A percentile compares a stretch with the other conserved stretches of the same genome.
Evolutionary conservation across 2,329 filamentous ascomycete species (phyloP).

Genomic region (Alternaria incomplexa): DNA sequence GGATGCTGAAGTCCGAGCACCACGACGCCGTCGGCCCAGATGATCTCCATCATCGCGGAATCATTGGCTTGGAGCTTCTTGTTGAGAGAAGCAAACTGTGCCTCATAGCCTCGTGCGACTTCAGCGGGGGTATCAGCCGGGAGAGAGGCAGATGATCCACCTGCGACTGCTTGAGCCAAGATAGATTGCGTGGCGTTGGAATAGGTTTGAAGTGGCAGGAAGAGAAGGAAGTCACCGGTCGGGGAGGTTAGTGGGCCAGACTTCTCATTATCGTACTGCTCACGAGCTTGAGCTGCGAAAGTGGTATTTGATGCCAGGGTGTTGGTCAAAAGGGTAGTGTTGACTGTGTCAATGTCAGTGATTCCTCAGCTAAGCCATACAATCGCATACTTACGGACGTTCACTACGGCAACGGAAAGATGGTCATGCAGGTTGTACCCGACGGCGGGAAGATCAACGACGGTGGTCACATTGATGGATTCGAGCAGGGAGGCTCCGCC

Average conservation of each 20-base stretch:
- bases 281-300: slow-evolving; percentile 25
- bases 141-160: slow-evolving; percentile 22
- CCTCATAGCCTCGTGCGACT: slow-evolving; percentile 25
- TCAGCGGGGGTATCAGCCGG: slow-evolving; percentile 17
- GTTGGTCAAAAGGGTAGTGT: slow-evolving; percentile 15
- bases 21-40: slow-evolving; percentile 25
- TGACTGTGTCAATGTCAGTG: slow-evolving; percentile 6
- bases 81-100: slow-evolving; percentile 22
- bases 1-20: slow-evolving; percentile 30
- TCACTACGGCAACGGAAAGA: slow-evolving; percentile 13
- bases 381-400: slow-evolving; percentile 2
- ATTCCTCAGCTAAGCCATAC: background rate
- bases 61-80: slow-evolving; percentile 23
- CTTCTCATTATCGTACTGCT: slow-evolving; percentile 18
- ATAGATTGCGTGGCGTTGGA: slow-evolving; percentile 22
- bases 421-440: slow-evolving; percentile 35
- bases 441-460: slow-evolving; percentile 35
- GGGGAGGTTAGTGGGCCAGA: slow-evolving; percentile 22
- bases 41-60: slow-evolving; percentile 27
- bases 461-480: slow-evolving; percentile 22
- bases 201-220: slow-evolving; percentile 27
- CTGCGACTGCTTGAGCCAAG: slow-evolving; percentile 18
- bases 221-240: slow-evolving; percentile 30
- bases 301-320: slow-evolving; percentile 21
- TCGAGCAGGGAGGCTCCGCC: slow-evolving; percentile 27